Evolutionary conservation across 352 stramenopile species (phyloP), one percentile per base, ranked within the genome.

Genomic region (Phytophthora boehmeriae): DNA sequence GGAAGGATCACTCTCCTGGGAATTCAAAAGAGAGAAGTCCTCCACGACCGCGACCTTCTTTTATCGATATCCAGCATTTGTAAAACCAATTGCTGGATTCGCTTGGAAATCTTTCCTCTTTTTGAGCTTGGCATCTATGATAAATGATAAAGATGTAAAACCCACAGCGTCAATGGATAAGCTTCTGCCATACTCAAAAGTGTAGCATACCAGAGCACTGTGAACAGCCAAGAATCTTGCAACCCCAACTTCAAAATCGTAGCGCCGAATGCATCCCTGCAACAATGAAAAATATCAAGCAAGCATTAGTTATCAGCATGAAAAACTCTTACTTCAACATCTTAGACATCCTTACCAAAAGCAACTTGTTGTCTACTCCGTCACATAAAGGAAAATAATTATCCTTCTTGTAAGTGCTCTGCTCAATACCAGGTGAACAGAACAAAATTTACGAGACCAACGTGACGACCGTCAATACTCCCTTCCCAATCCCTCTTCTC

Each of bases 331-430:
- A 32, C 17, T 38, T 17, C 19, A 30, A 44, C 25, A 46, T 23
- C 39, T 35, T 16, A 39, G n/a, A 38, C 5, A 2, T 23, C 34
- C 39, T 28, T 51, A 93, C 83, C 49, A 92, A 74, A 23, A 93
- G 52, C 5, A 73, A 64, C 17, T 59, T 54, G 25, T 42, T 82
- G 25, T 90, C 75, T 8, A 66, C 27, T 36, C 80, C 75, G 34
- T 93, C 79, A 19, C 85, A 88, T 30, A 95, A 75, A 4, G 83
- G 81, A 47, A 95, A 92, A 39, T 93, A 92, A 19, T 92, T 79
- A 32, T 92, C 78, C 4, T 63, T 78, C 53, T 86, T 90, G 66
- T 82, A 74, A 0, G 66, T 77, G 41, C 80, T 91, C 83, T 92
- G 20, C 19, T 35, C 11, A 34, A 23, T 4, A 30, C 3, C 51